Percentiles rank a stretch among this genome's conserved stretches.
These are phyloP conservation scores for Penicillium sp. DNA, from an alignment of 2,329 filamentous ascomycete species.

Conservation along the genomic window DNA sequence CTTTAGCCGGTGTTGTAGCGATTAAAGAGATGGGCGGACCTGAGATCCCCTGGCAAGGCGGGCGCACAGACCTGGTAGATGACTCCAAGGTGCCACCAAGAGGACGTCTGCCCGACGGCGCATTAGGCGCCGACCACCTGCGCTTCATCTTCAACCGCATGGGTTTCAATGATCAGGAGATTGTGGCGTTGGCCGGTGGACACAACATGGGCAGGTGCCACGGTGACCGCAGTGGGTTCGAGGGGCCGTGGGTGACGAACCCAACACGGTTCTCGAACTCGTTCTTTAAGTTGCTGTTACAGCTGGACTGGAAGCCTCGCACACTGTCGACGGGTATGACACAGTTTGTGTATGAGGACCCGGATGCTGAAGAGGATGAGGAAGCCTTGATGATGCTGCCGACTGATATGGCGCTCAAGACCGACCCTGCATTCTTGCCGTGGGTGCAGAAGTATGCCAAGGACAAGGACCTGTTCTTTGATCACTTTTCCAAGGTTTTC, in stretches of 20 bases:
- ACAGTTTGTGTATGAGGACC: slow-evolving; percentile 62
- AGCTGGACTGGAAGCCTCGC: slow-evolving; percentile 56
- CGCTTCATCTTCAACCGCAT: slow-evolving; percentile 59
- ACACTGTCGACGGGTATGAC: slow-evolving; percentile 53
- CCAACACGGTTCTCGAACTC: slow-evolving; percentile 61
- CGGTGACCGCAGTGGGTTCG: slow-evolving; percentile 56
- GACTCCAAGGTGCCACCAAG: slow-evolving; percentile 60
- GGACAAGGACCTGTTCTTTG: slow-evolving; percentile 63
- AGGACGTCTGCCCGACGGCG: slow-evolving; percentile 57
- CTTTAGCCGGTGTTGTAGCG: slow-evolving; percentile 60
- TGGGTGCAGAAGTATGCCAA: slow-evolving; percentile 62
- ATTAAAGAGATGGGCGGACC: slow-evolving; percentile 63
- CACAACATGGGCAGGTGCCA: slow-evolving; percentile 60
- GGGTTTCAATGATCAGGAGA: slow-evolving; percentile 62
- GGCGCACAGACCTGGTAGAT: slow-evolving; percentile 63
- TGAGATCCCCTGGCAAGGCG: slow-evolving; percentile 56
- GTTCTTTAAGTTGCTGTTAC: slow-evolving; percentile 56
- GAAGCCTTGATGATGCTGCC: slow-evolving; percentile 67
- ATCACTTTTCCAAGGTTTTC: slow-evolving; percentile 60
- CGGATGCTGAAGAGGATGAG: slow-evolving; percentile 50
- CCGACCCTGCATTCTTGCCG: slow-evolving; percentile 53
- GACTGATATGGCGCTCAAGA: slow-evolving; percentile 60
- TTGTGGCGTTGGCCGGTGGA: slow-evolving; percentile 57
- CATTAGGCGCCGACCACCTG: slow-evolving; percentile 56
- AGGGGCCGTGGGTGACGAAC: slow-evolving; percentile 61